Base-by-base conservation (phyloP, 2,329 filamentous ascomycete species). In the Curvularia sp. region DNA sequence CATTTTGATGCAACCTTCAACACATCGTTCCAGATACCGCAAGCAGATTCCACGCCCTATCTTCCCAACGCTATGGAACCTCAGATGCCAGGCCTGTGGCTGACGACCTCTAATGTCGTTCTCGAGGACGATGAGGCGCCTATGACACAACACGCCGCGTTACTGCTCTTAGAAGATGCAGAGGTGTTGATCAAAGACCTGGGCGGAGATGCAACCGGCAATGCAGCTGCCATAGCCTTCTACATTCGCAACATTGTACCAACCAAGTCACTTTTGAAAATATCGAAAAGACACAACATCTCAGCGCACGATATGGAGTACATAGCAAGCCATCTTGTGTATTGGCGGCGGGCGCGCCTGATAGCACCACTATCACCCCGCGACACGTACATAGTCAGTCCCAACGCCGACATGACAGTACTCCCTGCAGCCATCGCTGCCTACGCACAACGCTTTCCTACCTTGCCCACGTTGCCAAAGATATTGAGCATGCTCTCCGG, bases 301-400 rank as follows among this genome's bases (percentile, higher is more conserved):
- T 88, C 90, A 3, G 83, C 95, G 1, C 84, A 87, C 31, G 91
- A 96, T 66, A 89, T 98, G 62, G 89, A 94, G 63, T 89, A 92
- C 67, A 91, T 96, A 62, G 93, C 93, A 9, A 90, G 92, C 57
- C 95, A 98, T 79, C 89, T 99, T 62, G 93, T 98, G 61, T 96
- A 96, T 79, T 98, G 94, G 93, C 89, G 95, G 24, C 89, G 93
- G 57, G 95, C 94, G 47, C 91, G 96, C 60, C 90, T 94, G 15
- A 94, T 98, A 41, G 91, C 92, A 4, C 95, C 95, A 0, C 85
- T 99, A 5, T 93, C 97, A 71, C 90, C 91, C 43, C 86, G 93
- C 48, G 93, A 98, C 74, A 90, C 89, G 10, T 99, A 98, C 76
- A 90, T 98, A 33, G 86, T 97, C 28, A 96, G 92, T 1, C 93